Base-by-base conservation (phyloP, 352 stramenopile genomes). In the Globisporangium middletonii region DNA sequence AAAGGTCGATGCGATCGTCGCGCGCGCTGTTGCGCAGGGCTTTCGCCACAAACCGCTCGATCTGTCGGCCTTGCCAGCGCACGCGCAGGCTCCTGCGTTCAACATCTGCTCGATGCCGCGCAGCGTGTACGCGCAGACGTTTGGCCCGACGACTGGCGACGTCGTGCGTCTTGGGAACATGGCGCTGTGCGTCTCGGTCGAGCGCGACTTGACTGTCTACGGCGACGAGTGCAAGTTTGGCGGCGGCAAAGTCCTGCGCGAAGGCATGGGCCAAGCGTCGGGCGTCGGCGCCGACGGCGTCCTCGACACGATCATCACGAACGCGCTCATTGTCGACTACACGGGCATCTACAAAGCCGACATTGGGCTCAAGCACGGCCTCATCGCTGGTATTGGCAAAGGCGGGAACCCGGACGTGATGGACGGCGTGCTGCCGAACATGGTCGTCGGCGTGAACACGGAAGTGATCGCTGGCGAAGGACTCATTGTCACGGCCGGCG, bases 391-490 rank as follows among this genome's bases (percentile, higher is more conserved):
- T 18, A 98, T 99, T 68, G 96, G 96, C 41, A 99, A 99, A 66
- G 95, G 95, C 16, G 96, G 96, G 48, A 99, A 99, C 79, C 94
- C 95, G 7, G 95, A 99, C 69, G 93, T 96, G 30, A 98, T 98
- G 95, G 89, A 92, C 27, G 76, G 77, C 16, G 94, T 98, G 2
- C 79, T 80, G 64, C 65, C 77, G 12, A 87, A 90, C 59, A 92
- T 97, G 69, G 78, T 96, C 38, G 79, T 97, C 9, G 89, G 88
- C 55, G 81, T 96, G 35, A 95, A 92, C 64, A 98, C 94, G 0
- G 94, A 99, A 73, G 95, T 97, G 13, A 98, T 99, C 71, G 95
- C 95, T 12, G 96, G 90, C 52, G 95, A 98, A 79, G 94, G 94
- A 15, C 72, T 98, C 56, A 97, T 99, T 77, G 57, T 99, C 9